Evolutionary conservation across 306 rosid genomes (phyloP), one percentile per base, ranked within the genome.

Genomic region (Prunus persica): DNA sequence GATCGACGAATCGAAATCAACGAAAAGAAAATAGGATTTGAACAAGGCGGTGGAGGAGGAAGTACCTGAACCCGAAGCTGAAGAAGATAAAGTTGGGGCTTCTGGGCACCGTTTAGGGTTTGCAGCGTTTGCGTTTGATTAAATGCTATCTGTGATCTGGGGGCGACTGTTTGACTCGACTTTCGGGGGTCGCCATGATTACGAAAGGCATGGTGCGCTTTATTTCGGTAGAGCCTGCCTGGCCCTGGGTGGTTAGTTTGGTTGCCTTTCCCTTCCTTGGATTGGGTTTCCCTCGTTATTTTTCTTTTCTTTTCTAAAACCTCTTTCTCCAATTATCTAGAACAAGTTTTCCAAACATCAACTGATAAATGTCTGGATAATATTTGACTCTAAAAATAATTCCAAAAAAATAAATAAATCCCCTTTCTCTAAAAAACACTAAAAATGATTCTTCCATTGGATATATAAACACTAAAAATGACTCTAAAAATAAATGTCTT

Each of bases 111-210:
- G 55, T 19, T 72, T 22, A 55, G 52, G 18, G 46, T 22, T 20
- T 8, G 75, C 16, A 34, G 66, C 49, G 34, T 2, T 58, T 41
- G 67, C 41, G 76, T 41, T 71, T 41, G 67, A 8, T 24, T 41
- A 14, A 18, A 54, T 19, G 20, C 14, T 14, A 11, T 19, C 6
- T 72, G 12, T 25, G 18, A 8, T 34, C 69, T 34, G 12, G n/a
- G 67, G 46, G 3, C 5, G 55, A 41, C 24, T 24, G 41, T 38
- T 71, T 54, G 51, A 71, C 75, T 55, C 56, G 27, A 25, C 67
- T 41, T 22, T 22, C 11, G 55, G 24, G 24, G 66, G 55, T 41
- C 67, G 63, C 76, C 76, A 41, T 72, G 67, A 22, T 72, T 8
- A 38, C 10, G 55, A 47, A 24, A 72, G 64, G 15, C 49, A 19